phyloP scores from a whole-genome alignment of 2,329 filamentous ascomycete genomes.

The Colletotrichum cordylinicola region DNA sequence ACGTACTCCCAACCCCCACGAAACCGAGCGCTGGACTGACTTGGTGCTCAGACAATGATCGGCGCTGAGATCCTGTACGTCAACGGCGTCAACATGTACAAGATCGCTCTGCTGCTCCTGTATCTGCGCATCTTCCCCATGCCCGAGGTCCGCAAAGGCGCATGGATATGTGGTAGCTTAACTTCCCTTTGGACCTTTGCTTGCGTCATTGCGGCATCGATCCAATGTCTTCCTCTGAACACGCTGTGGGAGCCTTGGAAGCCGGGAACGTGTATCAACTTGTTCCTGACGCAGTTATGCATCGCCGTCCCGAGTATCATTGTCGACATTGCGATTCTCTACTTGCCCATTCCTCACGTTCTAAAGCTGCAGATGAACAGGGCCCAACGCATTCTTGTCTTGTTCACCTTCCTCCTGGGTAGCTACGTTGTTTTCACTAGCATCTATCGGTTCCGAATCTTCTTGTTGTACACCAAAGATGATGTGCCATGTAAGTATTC shows the following conservation, averaged over 20 bases:
- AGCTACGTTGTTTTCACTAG: conserved; percentile 18
- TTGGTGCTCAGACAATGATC: not conserved
- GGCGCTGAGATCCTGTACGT: conserved; percentile 18
- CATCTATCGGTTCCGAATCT: conserved; percentile 11
- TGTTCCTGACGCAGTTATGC: conserved; percentile 10
- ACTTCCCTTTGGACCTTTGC: conserved; percentile 6
- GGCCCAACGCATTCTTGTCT: conserved; percentile 1
- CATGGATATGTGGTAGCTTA: conserved; percentile 10
- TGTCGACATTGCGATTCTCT: conserved; percentile 16
- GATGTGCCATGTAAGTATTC: conserved; percentile 3
- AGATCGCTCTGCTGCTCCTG: conserved; percentile 46
- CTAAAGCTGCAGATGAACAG: conserved; percentile 14
- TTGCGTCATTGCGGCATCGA: conserved; percentile 12
- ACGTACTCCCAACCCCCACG: not conserved
- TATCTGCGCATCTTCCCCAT: conserved; percentile 48
- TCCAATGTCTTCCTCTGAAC: conserved; percentile 2
- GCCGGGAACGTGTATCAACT: conserved; percentile 11
- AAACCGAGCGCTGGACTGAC: not conserved
- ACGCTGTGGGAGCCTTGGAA: conserved; percentile 19
- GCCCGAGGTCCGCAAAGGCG: conserved; percentile 27
- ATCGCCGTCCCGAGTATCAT: conserved; percentile 16
- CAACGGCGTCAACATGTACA: conserved; percentile 27
- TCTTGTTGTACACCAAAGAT: conserved; percentile 2
- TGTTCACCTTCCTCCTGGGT: conserved; percentile 14
- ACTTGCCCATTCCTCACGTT: conserved; percentile 14